These are phyloP conservation scores for Simplicillium sp. DNA, from an alignment of 2,329 filamentous ascomycete genomes.

Conservation along the genomic window DNA sequence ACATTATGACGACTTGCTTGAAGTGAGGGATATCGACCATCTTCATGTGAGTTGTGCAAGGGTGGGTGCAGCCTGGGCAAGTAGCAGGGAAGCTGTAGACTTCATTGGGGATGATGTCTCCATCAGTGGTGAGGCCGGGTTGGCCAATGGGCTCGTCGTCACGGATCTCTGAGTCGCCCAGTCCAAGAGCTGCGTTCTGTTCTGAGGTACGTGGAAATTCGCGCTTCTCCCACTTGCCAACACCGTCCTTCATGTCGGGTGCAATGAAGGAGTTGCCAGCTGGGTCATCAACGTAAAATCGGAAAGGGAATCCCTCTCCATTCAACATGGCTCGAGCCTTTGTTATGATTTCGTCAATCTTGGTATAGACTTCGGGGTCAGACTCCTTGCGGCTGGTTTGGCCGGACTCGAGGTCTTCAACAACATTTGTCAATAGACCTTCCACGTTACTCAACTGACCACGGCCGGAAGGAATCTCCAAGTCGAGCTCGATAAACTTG, in stretches of 20 bases:
- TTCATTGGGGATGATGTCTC: slow-evolving; percentile 85
- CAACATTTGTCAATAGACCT: slow-evolving; percentile 68
- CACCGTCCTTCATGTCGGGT: slow-evolving; percentile 66
- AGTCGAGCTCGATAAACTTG: slow-evolving; percentile 81
- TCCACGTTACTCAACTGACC: slow-evolving; percentile 93
- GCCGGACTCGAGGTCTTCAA: slow-evolving; percentile 71
- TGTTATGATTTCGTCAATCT: slow-evolving; percentile 67
- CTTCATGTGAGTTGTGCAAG: slow-evolving; percentile 92
- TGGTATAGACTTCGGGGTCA: slow-evolving; percentile 66
- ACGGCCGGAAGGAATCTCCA: slow-evolving; percentile 85
- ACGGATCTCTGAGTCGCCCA: slow-evolving; percentile 54
- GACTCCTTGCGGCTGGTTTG: slow-evolving; percentile 75
- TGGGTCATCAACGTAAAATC: slow-evolving; percentile 78
- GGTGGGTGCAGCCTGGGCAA: slow-evolving; percentile 82
- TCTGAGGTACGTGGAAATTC: slow-evolving; percentile 76
- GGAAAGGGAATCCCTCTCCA: slow-evolving; percentile 76
- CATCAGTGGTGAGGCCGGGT: slow-evolving; percentile 41
- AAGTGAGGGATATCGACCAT: slow-evolving; percentile 98
- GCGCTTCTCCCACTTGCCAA: slow-evolving; percentile 81
- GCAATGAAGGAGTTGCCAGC: slow-evolving; percentile 96
- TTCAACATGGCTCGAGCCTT: slow-evolving; percentile 69
- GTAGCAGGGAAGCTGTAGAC: slow-evolving; percentile 88
- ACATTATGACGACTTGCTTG: slow-evolving; percentile 95
- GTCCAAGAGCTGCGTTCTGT: slow-evolving; percentile 79
- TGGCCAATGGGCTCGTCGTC: slow-evolving; percentile 40